Conservation (phyloP, 2,329 filamentous ascomycete genomes). For the Ustilaginoidea virens region DNA sequence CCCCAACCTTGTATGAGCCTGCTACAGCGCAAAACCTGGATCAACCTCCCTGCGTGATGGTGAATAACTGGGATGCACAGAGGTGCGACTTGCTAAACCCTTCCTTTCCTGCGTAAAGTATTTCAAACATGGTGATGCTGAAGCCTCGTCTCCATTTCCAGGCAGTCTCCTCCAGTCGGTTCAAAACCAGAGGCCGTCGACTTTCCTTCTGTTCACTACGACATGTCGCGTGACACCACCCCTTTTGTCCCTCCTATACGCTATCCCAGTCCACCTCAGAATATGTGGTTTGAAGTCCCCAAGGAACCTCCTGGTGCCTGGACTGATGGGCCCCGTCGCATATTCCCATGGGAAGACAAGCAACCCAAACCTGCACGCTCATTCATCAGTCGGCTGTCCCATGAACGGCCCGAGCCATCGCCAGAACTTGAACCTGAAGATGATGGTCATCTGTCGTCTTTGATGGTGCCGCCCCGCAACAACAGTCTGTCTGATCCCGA, state of each 20-base stretch:
- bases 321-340: conserved; percentile 43
- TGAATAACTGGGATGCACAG: conserved; percentile 38
- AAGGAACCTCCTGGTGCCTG: conserved; percentile 39
- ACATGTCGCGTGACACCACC: conserved; percentile 62
- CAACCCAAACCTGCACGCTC: conserved; percentile 47
- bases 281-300: conserved; percentile 82
- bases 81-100: too few relatives aligned
- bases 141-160: conserved; percentile 15
- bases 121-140: conserved; percentile 1
- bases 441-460: too few relatives aligned
- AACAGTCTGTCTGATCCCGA: too few relatives aligned
- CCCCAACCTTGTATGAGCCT: too few relatives aligned
- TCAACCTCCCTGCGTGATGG: conserved; percentile 1
- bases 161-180: conserved; percentile 45
- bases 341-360: conserved; percentile 84
- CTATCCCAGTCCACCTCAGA: conserved; percentile 70
- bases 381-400: conserved; percentile 25
- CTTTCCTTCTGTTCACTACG: conserved; percentile 64
- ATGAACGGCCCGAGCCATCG: conserved; percentile 11
- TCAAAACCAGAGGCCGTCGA: conserved; percentile 76
- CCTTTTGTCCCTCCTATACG: conserved; percentile 63
- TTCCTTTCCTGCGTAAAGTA: neutral
- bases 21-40: too few relatives aligned
- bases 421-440: too few relatives aligned
- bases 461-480: too few relatives aligned